phyloP scores from a whole-genome alignment of 192 early-diverging fungal genomes.

The Cladochytrium replicatum region DNA sequence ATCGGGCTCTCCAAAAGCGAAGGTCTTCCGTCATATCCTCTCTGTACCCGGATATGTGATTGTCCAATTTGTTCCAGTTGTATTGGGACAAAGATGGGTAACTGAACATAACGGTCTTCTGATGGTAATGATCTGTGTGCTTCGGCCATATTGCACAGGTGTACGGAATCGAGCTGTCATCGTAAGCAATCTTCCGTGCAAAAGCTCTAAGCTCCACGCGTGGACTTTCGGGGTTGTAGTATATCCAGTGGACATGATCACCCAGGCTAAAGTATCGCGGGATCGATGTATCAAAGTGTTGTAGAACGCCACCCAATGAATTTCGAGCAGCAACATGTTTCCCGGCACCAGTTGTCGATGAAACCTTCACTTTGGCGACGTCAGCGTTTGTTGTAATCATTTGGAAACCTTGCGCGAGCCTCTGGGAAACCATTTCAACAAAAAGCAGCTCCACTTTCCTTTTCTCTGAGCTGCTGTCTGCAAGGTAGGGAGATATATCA shows the following conservation, averaged over 20 bases:
- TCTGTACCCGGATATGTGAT: constrained; percentile 78
- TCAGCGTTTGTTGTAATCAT: constrained; percentile 47
- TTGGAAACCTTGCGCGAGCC: constrained; percentile 90
- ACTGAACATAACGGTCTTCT: constrained; percentile 47
- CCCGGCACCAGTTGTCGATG: neutral
- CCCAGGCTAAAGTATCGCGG: constrained; percentile 78
- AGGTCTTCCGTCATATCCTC: constrained; percentile 66
- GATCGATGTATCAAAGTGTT: too few species aligned
- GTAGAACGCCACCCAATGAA: too few species aligned
- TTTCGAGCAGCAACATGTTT: too few species aligned
- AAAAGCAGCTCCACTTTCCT: constrained; percentile 43
- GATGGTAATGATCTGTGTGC: constrained; percentile 48
- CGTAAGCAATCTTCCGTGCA: constrained; percentile 55
- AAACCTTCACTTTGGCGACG: constrained; percentile 2
- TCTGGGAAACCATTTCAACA: constrained; percentile 75
- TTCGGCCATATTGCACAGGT: constrained; percentile 80
- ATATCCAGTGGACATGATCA: constrained; percentile 77
- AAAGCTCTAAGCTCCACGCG: constrained; percentile 86
- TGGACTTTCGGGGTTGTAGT: constrained; percentile 50
- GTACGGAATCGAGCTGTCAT: constrained; percentile 52
- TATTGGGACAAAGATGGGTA: constrained; percentile 71
- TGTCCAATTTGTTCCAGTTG: constrained; percentile 92
- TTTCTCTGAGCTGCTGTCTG: neutral
- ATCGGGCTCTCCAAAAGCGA: constrained; percentile 81
- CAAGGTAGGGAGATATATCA: constrained; percentile 16